These are phyloP conservation scores for Miamiensis avidus DNA, from an alignment of 169 alveolate genomes.

Conservation along the genomic window DNA sequence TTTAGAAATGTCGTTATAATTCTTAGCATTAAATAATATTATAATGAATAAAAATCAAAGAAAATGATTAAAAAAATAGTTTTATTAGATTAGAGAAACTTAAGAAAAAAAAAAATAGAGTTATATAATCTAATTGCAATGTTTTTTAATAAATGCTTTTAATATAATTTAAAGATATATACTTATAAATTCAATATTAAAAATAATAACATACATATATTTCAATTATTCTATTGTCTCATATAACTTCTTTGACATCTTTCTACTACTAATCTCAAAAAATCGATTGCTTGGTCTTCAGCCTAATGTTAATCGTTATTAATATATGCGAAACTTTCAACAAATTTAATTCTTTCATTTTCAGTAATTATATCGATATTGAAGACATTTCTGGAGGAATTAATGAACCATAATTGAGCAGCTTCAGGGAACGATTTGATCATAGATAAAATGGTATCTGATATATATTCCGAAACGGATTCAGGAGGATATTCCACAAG, in stretches of 20 bases:
- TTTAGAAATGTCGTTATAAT: no score
- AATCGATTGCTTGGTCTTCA: background rate
- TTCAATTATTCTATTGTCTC: no score
- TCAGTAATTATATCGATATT: background rate
- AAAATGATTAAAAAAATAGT: no score
- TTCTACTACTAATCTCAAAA: background rate
- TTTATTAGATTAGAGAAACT: no score
- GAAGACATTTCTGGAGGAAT: background rate
- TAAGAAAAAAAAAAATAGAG: no score
- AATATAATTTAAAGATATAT: no score
- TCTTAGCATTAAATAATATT: no score
- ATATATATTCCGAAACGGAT: background rate
- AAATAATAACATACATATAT: no score
- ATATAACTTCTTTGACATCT: background rate
- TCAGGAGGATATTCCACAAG: background rate
- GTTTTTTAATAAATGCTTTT: no score
- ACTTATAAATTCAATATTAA: no score
- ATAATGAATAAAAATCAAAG: no score
- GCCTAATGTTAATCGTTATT: background rate
- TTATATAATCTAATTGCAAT: no score
- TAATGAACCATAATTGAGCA: background rate
- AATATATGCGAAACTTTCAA: background rate
- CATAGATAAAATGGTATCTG: background rate
- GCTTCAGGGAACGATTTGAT: background rate
- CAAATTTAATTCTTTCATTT: background rate